Conservation (phyloP, 2,329 filamentous ascomycete genomes). For the Fusarium sp. region DNA sequence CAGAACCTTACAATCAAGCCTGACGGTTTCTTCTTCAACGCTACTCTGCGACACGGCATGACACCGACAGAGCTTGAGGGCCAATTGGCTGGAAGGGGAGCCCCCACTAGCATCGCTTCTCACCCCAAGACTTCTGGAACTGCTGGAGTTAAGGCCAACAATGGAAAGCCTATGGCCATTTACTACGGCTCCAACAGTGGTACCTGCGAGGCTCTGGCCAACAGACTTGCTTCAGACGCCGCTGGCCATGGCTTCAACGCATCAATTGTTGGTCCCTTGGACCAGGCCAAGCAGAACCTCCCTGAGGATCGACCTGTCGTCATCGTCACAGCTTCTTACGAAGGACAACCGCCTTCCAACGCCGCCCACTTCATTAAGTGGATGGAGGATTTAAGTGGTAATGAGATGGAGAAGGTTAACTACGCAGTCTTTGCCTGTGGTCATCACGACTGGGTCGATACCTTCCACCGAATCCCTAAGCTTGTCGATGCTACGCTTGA, state of each 20-base stretch:
- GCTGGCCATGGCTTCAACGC: slow-evolving; percentile 68
- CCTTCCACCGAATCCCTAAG: slow-evolving; percentile 75
- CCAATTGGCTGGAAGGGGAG: slow-evolving; percentile 49
- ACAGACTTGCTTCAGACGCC: slow-evolving; percentile 68
- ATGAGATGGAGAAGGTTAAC: slow-evolving; percentile 64
- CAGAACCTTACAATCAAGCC: slow-evolving; percentile 72
- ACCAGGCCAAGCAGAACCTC: slow-evolving; percentile 70
- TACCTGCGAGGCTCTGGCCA: slow-evolving; percentile 78
- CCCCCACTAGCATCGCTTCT: slow-evolving; percentile 6
- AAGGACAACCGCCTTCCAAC: slow-evolving; percentile 79
- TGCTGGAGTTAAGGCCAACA: not conserved
- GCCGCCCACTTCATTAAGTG: slow-evolving; percentile 75
- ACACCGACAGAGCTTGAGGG: slow-evolving; percentile 60
- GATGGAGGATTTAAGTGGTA: slow-evolving; percentile 62
- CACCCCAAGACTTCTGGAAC: slow-evolving; percentile 11
- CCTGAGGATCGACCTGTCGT: slow-evolving; percentile 71
- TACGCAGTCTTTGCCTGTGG: slow-evolving; percentile 80
- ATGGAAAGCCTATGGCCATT: slow-evolving; percentile 66
- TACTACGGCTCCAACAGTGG: slow-evolving; percentile 80
- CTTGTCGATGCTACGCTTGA: slow-evolving; percentile 66
- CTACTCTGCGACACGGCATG: slow-evolving; percentile 62
- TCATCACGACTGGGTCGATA: slow-evolving; percentile 65
- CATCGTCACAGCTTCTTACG: slow-evolving; percentile 77
- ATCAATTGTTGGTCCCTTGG: slow-evolving; percentile 64
- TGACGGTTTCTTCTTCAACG: slow-evolving; percentile 71